Percentiles rank a stretch among this genome's conserved stretches.
Evolutionary conservation across 345 rosid genomes (phyloP).

Genomic region (Microcos paniculata): DNA sequence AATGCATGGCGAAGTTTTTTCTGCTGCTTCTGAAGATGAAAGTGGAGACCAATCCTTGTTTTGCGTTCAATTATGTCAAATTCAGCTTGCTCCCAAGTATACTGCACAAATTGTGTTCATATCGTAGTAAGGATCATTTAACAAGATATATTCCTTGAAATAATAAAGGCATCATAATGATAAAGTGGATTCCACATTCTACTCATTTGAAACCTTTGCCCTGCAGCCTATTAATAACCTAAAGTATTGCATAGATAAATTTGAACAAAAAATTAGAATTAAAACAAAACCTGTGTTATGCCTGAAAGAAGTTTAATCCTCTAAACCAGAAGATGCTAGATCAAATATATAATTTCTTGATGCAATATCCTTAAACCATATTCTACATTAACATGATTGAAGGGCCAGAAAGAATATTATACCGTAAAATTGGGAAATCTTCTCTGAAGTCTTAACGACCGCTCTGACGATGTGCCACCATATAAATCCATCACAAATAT

Average conservation of each 20-base stretch:
- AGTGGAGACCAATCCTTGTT: constrained; percentile 89
- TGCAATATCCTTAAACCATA: background rate
- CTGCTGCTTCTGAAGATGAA: constrained; percentile 72
- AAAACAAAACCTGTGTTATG: background rate
- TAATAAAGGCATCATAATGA: background rate
- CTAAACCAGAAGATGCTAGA: background rate
- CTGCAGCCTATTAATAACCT: background rate
- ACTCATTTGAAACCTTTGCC: background rate
- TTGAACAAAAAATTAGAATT: background rate
- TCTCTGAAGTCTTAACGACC: constrained; percentile 70
- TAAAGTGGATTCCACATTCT: background rate
- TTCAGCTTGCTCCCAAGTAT: constrained; percentile 89
- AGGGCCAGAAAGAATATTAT: constrained; percentile 17
- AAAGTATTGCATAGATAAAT: background rate
- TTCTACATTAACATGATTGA: background rate
- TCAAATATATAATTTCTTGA: background rate
- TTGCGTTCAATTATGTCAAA: constrained; percentile 71
- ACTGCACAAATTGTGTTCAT: constrained; percentile 39
- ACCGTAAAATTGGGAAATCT: constrained; percentile 80
- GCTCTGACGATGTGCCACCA: constrained; percentile 90
- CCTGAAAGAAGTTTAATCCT: background rate
- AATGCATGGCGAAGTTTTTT: constrained; percentile 77
- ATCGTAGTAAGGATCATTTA: background rate
- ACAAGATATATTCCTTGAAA: background rate
- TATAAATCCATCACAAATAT: constrained; percentile 88